Conservation (phyloP, 805 yeast species). For the Sungouiozyma ichnusensis region DNA sequence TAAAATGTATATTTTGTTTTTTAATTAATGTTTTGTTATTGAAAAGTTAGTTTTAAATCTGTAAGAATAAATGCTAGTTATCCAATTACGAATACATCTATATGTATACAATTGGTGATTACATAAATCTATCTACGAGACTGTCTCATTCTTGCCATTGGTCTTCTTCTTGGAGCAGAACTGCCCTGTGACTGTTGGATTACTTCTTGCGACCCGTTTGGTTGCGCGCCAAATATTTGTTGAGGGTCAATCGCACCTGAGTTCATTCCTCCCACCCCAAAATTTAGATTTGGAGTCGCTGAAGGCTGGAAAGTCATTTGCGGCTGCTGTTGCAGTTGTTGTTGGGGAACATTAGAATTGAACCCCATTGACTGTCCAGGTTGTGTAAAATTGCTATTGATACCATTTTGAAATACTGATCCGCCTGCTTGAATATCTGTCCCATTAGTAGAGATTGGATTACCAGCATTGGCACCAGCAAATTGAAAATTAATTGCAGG, state of each 20-base stretch:
- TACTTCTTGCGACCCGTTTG: background rate
- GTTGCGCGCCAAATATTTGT: conserved; percentile 3
- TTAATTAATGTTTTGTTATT: background rate
- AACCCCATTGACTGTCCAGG: conserved; percentile 1
- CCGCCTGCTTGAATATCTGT: conserved; percentile 3
- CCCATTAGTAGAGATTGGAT: conserved; percentile 1
- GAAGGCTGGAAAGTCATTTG: conserved; percentile 15
- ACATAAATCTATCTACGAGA: conserved; percentile 15
- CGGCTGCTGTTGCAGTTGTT: conserved; percentile 3
- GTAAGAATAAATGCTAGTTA: background rate
- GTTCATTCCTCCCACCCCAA: conserved; percentile 8
- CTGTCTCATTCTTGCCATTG: conserved; percentile 25
- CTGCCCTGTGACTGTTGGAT: conserved; percentile 3
- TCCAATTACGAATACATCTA: background rate
- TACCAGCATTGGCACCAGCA: background rate
- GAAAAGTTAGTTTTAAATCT: background rate
- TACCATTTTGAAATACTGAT: conserved; percentile 5
- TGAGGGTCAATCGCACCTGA: conserved; percentile 4
- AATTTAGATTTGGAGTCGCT: conserved; percentile 18
- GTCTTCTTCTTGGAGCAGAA: conserved; percentile 9
- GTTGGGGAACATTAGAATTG: background rate
- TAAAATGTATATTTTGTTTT: no score
- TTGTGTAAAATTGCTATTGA: background rate
- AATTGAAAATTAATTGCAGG: background rate
- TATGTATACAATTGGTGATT: background rate